These are phyloP conservation scores for Penstemon eatonii DNA, from an alignment of 257 asterid genomes.

Conservation along the genomic window DNA sequence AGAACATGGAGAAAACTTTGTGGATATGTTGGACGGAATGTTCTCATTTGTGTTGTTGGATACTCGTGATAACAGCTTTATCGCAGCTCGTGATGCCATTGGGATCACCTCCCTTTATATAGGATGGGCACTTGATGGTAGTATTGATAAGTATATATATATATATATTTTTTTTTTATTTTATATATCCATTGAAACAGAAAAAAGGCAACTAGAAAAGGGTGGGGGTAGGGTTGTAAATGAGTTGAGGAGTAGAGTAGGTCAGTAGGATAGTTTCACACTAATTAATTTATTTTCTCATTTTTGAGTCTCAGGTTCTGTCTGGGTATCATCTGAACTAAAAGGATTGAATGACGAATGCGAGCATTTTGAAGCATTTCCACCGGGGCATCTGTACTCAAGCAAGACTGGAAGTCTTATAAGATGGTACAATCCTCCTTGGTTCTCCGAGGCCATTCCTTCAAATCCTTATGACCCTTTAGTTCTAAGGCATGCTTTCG, in stretches of 20 bases:
- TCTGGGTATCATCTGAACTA: slow-evolving; percentile 91
- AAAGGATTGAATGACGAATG: slow-evolving; percentile 87
- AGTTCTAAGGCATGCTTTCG: slow-evolving; percentile 77
- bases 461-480: slow-evolving; percentile 85
- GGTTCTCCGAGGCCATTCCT: slow-evolving; percentile 87
- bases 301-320: slow-evolving; percentile 55
- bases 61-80: slow-evolving; percentile 82
- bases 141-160: background rate
- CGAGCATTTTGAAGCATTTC: slow-evolving; percentile 88
- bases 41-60: slow-evolving; percentile 90
- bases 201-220: background rate
- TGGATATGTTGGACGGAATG: slow-evolving; percentile 96
- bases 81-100: slow-evolving; percentile 91
- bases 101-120: slow-evolving; percentile 93
- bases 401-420: slow-evolving; percentile 71
- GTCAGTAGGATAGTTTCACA: background rate
- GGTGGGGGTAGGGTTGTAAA: background rate
- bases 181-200: background rate
- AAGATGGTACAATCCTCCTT: slow-evolving; percentile 91
- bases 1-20: slow-evolving; percentile 81
- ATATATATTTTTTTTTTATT: background rate
- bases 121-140: slow-evolving; percentile 99
- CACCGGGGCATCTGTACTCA: slow-evolving; percentile 90
- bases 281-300: background rate
- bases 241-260: background rate